Base-by-base conservation (phyloP, 345 rosid species). In the Euclidium syriacum region DNA sequence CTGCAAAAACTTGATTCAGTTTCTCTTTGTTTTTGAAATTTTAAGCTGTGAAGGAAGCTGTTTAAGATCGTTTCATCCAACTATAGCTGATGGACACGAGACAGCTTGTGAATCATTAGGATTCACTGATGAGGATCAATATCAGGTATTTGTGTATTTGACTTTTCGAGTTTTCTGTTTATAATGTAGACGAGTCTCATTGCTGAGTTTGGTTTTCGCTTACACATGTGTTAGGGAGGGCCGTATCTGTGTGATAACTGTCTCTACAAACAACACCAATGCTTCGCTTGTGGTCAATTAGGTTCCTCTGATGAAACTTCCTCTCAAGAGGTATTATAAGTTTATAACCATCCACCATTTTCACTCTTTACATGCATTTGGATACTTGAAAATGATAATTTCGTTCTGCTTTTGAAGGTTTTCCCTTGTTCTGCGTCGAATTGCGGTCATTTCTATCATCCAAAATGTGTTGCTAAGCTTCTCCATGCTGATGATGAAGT, bases 401-500 rank as follows among this genome's bases (percentile, higher is more conserved):
- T 39, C 33, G 20, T 24, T 19, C 34, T 62, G 29, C 26, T 43
- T n/a, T 18, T 41, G 52, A 36, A 86, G 95, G 89, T 87, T 41
- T 85, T 82, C 54, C 80, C 82, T 57, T 87, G 95, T 71, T 64
- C 70, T 30, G 75, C 84, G 25, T 85, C 85, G 49, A 77, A 79
- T 6, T 87, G 95, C 36, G 95, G 95, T 32, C 81, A 77, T 52
- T 87, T 83, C 65, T 87, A 83, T 76, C 95, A 87, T 63, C 87
- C 87, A 25, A 47, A 16, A 47, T 87, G 91, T 68, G 85, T 83
- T 42, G 78, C 87, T 55, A 77, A 75, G 43, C 75, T 85, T 75
- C 75, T 87, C 29, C 73, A 63, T 26, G 44, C 56, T 9, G 62
- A 14, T 64, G 73, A 79, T 63, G 57, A 78, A 73, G 58, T 43